Base-by-base conservation (phyloP, 768 basidiomycete genomes). In the Cyclocybe aegerita region DNA sequence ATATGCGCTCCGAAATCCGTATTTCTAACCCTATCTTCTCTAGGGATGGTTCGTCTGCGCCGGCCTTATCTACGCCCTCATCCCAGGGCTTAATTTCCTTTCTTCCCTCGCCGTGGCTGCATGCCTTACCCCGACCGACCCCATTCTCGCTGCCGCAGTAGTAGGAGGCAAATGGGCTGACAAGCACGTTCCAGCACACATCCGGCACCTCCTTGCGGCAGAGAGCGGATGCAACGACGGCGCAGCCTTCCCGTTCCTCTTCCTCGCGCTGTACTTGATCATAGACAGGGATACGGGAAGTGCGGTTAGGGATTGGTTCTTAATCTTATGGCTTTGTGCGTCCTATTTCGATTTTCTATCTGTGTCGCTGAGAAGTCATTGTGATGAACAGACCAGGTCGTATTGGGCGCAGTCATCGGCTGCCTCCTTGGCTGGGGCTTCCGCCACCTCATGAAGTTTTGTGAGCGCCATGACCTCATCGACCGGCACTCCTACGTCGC, bases 201-300 rank as follows among this genome's bases (percentile, higher is more conserved):
- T 93, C 37, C 84, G 79, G 31, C 79, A 82, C 56, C 70, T 82
- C 1, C 63, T 81, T 4, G 83, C 84, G 1, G 84, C 83, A 4
- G 96, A 98, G 70, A 86, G 84, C 49, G 96, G 93, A 7, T 93
- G 92, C 62, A 99, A 98, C 65, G 97, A 99, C 54, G 97, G 97
- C 32, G 96, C 96, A 0, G 93, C 95, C 0, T 97, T 94, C 67
- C 95, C 94, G 0, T 98, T 98, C 68, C 75, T 98, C 29, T 94
- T 83, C 64, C 78, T 99, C 50, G 82, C 96, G 0, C 75, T 99
- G 3, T 98, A 96, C 66, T 80, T 98, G 54, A 80, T 86, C 49
- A 69, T 94, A 37, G 89, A 95, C 52, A 55, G 78, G 7, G 70
- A 76, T 30, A 80, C 81, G 0, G 79, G 78, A 0, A 67, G 70